Evolutionary conservation across 208 protist species (phyloP), one percentile per base, ranked within the genome.

Genomic region (Hexamita inflata): DNA sequence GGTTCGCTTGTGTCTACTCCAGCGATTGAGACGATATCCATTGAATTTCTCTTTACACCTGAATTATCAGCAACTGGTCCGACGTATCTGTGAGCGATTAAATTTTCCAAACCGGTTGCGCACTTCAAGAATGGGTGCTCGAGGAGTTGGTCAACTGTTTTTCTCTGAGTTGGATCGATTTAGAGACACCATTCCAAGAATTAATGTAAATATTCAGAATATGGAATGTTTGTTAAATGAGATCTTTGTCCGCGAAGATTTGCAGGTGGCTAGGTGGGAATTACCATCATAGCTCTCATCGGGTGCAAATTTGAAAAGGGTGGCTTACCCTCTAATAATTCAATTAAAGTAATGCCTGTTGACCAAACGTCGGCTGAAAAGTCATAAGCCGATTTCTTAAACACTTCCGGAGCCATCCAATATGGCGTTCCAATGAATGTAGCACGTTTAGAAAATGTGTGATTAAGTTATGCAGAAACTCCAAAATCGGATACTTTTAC

Each of bases 401-500:
- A 29, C 0, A 76, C 45, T 62, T 83, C 79, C 49, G 85, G 85
- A 0, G 81, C 86, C 84, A 90, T 89, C 88, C 88, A 92, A 77
- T 84, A 91, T n/a, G 88, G 89, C 0, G 89, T 90, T 35, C 91
- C 90, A 41, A 92, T 85, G 53, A 92, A 82, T 13, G 90, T 92
- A 80, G 89, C 87, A 34, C 89, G 80, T 79, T 90, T 91, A 26
- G 61, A 77, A 62, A 88, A 81, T 39, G 82, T 86, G 38, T 80
- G 73, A 4, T 30, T 24, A 19, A 91, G 66, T 64, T 87, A 81
- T 38, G 82, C 87, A 58, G 82, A 73, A n/a, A 94, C 89, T 62
- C 91, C 91, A 88, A 94, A 93, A 77, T 94, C 91, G 9, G 84
- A 88, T 7, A 93, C 68, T 75, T 90, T 91, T 0, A 92, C 85